These are phyloP conservation scores for Nicotiana tabacum DNA, from an alignment of 257 asterid species.

Conservation along the genomic window DNA sequence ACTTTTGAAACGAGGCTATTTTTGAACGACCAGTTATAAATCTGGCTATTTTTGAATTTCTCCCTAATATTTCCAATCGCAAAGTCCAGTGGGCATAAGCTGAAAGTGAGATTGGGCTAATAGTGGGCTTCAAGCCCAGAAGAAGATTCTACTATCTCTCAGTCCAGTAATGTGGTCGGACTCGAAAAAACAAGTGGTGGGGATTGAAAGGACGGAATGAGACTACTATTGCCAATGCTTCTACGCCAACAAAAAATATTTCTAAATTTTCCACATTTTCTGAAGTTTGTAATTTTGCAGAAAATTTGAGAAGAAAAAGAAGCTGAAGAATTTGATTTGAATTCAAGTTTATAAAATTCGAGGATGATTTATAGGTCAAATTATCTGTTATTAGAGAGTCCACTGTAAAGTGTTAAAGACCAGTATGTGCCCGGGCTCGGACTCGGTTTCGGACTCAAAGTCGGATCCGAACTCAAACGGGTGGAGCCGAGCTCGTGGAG, in stretches of 20 bases:
- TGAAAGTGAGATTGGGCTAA: not conserved
- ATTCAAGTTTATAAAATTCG: not conserved
- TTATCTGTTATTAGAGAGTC: not conserved
- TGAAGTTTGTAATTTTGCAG: not conserved
- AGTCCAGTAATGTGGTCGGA: not conserved
- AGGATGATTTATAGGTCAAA: not conserved
- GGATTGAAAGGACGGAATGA: not conserved
- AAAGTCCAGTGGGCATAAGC: too few species aligned
- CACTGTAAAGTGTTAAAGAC: not conserved
- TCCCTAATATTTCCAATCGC: too few species aligned
- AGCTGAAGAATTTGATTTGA: not conserved
- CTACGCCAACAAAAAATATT: not conserved
- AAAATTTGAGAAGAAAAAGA: not conserved
- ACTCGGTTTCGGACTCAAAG: constrained; percentile 46
- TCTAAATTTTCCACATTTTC: not conserved
- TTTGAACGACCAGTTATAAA: too few species aligned
- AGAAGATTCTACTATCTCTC: not conserved
- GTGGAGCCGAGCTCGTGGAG: constrained; percentile 76
- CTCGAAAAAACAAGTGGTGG: not conserved
- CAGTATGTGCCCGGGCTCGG: constrained; percentile 61
- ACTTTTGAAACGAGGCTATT: too few species aligned
- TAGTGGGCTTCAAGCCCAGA: not conserved
- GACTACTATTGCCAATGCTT: not conserved
- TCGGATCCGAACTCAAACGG: constrained; percentile 52
- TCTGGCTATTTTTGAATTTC: too few species aligned